phyloP scores from a whole-genome alignment of 1,284 basidiomycete genomes.

The Microbotryomycetes sp. region DNA sequence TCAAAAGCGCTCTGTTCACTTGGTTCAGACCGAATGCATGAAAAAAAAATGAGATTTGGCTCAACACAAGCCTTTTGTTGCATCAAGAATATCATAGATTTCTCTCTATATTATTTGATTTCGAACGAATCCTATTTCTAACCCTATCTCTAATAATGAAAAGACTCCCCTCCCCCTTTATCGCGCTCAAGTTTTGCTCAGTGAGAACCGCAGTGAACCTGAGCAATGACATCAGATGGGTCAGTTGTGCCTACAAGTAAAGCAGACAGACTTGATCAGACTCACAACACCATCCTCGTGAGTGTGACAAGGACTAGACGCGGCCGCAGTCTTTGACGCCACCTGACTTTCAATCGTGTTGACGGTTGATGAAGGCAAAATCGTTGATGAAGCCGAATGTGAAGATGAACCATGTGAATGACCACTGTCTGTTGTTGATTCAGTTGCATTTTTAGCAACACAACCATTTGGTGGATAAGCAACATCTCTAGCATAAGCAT shows the following conservation, averaged over 20 bases:
- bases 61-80: too few relatives aligned
- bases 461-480: conserved; percentile 21
- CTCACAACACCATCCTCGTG: background rate
- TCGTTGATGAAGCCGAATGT: background rate
- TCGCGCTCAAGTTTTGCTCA: too few relatives aligned
- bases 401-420: background rate
- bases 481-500: conserved; percentile 23
- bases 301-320: background rate
- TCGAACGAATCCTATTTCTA: too few relatives aligned
- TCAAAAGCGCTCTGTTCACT: too few relatives aligned
- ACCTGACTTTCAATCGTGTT: background rate
- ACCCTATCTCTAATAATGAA: too few relatives aligned
- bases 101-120: too few relatives aligned
- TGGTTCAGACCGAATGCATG: too few relatives aligned
- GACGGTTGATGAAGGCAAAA: background rate
- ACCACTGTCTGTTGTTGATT: background rate
- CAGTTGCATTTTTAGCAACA: background rate
- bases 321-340: background rate
- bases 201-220: background rate
- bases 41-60: too few relatives aligned
- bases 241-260: background rate
- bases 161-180: too few relatives aligned
- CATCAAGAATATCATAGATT: too few relatives aligned
- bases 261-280: background rate
- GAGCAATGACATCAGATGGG: too few relatives aligned